Evolutionary conservation across 331 rosid species (phyloP).

Genomic region (Acacia concinna): DNA sequence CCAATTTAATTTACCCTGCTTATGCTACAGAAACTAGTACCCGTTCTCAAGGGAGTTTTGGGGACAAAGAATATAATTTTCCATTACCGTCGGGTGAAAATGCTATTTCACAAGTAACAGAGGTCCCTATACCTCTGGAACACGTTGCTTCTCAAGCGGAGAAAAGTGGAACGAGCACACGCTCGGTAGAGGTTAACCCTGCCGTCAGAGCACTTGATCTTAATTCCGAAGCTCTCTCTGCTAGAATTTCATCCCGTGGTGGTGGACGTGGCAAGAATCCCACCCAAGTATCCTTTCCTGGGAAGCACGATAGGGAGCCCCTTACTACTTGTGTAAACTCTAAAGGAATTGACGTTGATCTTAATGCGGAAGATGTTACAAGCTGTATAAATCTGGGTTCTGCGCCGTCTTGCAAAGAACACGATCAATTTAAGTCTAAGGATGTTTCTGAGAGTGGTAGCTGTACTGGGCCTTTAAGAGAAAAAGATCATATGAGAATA

Average conservation of each 20-base stretch:
- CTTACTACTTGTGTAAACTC: slow-evolving; percentile 26
- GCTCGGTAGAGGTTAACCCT: slow-evolving; percentile 24
- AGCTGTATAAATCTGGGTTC: slow-evolving; percentile 51
- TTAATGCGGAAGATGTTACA: slow-evolving; percentile 68
- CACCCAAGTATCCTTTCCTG: slow-evolving; percentile 23
- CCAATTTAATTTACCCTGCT: slow-evolving; percentile 8
- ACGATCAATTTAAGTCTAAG: slow-evolving; percentile 46
- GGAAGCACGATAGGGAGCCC: slow-evolving; percentile 38
- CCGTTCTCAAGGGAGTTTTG: slow-evolving; percentile 14
- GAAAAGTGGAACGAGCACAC: slow-evolving; percentile 26
- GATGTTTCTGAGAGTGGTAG: slow-evolving; percentile 81
- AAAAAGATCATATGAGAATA: slow-evolving; percentile 61
- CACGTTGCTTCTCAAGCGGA: slow-evolving; percentile 40
- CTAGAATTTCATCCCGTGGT: slow-evolving; percentile 34
- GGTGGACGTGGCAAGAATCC: slow-evolving; percentile 42
- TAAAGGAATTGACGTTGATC: slow-evolving; percentile 59
- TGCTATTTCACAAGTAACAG: slow-evolving; percentile 47
- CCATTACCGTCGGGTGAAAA: slow-evolving; percentile 37
- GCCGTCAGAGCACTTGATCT: slow-evolving; percentile 50
- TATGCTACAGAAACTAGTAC: slow-evolving; percentile 42
- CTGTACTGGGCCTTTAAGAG: slow-evolving; percentile 61
- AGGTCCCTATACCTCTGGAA: slow-evolving; percentile 38
- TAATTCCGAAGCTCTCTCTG: slow-evolving; percentile 45
- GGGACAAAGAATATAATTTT: slow-evolving; percentile 39
- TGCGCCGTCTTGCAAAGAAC: slow-evolving; percentile 40